Evolutionary conservation across 345 rosid genomes (phyloP).

Genomic region (Syzygium jambos): DNA sequence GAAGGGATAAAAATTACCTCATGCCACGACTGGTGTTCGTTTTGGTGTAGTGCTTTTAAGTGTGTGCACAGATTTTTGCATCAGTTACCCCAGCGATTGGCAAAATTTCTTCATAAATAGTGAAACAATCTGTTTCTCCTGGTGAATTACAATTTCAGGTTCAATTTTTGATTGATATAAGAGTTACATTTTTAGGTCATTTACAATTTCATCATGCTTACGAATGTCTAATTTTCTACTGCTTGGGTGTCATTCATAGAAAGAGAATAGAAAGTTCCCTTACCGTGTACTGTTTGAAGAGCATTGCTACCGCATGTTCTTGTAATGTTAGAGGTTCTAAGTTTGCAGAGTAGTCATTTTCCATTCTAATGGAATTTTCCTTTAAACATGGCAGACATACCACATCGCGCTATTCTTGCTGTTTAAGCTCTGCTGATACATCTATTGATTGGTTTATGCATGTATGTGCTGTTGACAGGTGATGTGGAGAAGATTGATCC

Average conservation of each 20-base stretch:
- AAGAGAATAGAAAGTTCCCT: too few relatives aligned
- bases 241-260: not conserved
- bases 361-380: too few relatives aligned
- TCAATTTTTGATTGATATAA: too few relatives aligned
- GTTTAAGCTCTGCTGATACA: not conserved
- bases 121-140: not conserved
- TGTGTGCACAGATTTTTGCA: not conserved
- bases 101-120: not conserved
- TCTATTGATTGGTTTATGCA: not conserved
- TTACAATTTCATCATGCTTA: too few relatives aligned
- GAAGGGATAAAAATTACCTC: not conserved
- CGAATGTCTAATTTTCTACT: not conserved
- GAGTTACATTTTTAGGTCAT: not conserved
- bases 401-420: not conserved
- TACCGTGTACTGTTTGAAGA: not conserved
- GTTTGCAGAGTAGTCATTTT: not conserved
- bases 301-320: not conserved
- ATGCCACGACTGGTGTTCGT: not conserved
- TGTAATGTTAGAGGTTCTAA: not conserved
- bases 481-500: slow-evolving; percentile 30
- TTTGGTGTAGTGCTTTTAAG: not conserved
- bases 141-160: too few relatives aligned
- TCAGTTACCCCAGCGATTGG: not conserved
- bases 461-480: slow-evolving; percentile 15
- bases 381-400: not conserved